phyloP scores from a whole-genome alignment of 495 filamentous ascomycete genomes.

The Astrothelium subdiscretum region DNA sequence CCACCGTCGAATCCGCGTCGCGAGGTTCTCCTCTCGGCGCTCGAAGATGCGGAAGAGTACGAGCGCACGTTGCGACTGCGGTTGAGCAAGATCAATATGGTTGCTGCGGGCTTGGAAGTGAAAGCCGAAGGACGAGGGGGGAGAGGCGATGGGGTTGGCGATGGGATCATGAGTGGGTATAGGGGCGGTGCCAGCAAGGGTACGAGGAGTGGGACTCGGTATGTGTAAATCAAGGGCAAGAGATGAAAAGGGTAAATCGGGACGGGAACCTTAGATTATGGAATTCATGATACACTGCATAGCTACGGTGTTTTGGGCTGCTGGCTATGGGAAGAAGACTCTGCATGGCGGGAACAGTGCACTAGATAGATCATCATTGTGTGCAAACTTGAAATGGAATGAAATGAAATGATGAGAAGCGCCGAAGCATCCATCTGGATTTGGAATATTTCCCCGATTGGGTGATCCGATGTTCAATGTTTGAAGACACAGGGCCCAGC shows the following conservation, averaged over 20 bases:
- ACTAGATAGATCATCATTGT: background rate
- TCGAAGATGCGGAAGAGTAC: slow-evolving; percentile 58
- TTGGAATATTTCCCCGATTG: no score
- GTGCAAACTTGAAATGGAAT: no score
- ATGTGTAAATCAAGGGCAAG: background rate
- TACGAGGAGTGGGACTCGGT: background rate
- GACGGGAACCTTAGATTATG: background rate
- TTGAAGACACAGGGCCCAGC: no score
- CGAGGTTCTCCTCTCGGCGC: slow-evolving; percentile 53
- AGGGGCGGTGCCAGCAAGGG: background rate
- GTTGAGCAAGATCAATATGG: slow-evolving; percentile 61
- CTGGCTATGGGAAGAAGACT: background rate
- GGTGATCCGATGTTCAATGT: background rate
- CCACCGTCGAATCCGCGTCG: slow-evolving; percentile 51
- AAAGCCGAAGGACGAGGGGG: slow-evolving; percentile 8
- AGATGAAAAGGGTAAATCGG: no score
- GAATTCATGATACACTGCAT: background rate
- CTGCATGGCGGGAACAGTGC: background rate
- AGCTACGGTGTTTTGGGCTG: background rate
- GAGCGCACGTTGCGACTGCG: slow-evolving; percentile 62
- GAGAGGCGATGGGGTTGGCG: background rate
- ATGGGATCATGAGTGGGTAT: background rate
- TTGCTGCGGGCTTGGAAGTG: slow-evolving; percentile 58
- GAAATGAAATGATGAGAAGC: no score
- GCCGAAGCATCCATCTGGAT: no score